phyloP scores from a whole-genome alignment of 2,329 filamentous ascomycete species.

The Biscogniauxia marginata region DNA sequence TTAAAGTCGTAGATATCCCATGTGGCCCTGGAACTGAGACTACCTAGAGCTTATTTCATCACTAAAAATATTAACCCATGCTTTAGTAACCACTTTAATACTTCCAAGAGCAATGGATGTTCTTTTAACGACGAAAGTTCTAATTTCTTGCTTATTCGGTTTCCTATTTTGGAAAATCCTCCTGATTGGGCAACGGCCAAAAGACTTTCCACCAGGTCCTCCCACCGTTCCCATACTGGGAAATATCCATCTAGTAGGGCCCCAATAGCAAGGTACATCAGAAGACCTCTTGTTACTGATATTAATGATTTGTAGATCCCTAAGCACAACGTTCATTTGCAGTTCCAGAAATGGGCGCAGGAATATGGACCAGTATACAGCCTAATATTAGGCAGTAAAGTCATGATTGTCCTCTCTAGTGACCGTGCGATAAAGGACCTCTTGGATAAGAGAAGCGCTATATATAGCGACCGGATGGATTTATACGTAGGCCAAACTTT shows the following conservation, averaged over 20 bases:
- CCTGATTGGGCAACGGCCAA: constrained; percentile 24
- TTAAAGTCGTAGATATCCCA: too few relatives aligned
- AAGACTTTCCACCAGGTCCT: constrained; percentile 43
- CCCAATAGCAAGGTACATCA: background rate
- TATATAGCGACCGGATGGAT: constrained; percentile 43
- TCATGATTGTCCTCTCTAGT: constrained; percentile 44
- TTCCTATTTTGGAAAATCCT: too few relatives aligned
- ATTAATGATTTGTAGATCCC: constrained; percentile 36
- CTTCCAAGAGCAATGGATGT: too few relatives aligned
- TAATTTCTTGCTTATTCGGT: too few relatives aligned
- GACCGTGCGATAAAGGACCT: constrained; percentile 46
- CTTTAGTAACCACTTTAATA: too few relatives aligned
- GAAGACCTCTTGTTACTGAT: background rate
- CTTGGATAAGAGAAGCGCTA: constrained; percentile 44
- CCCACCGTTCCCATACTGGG: constrained; percentile 47
- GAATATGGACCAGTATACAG: constrained; percentile 48
- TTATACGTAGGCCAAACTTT: constrained; percentile 41
- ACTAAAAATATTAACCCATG: too few relatives aligned
- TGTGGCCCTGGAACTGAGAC: too few relatives aligned
- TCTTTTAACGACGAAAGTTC: too few relatives aligned
- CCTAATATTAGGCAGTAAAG: constrained; percentile 46
- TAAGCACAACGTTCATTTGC: constrained; percentile 36
- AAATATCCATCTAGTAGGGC: constrained; percentile 40
- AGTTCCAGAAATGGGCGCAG: constrained; percentile 49
- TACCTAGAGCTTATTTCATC: too few relatives aligned